phyloP scores from a whole-genome alignment of 2,329 filamentous ascomycete genomes.

The Periconia digitata region DNA sequence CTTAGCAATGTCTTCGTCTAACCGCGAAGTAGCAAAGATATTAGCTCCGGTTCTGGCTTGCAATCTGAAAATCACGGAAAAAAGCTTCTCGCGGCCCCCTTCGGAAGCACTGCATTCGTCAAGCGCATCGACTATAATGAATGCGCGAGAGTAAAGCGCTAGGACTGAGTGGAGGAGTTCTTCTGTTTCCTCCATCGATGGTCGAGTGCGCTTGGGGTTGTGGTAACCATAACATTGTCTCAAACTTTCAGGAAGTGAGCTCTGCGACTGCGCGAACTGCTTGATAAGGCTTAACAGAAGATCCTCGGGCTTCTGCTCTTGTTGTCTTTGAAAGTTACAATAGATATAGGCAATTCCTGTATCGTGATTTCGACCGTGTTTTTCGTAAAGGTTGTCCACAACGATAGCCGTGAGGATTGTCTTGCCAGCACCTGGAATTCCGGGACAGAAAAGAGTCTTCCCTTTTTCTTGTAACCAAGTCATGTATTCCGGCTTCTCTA shows the following conservation, averaged over 20 bases:
- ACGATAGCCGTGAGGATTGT: conserved; percentile 48
- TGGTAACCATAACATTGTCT: background rate
- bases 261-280: conserved; percentile 32
- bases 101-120: conserved; percentile 17
- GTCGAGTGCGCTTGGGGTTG: conserved; percentile 11
- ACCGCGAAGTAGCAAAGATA: conserved; percentile 17
- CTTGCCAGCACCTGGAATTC: conserved; percentile 53
- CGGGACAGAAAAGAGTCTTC: conserved; percentile 48
- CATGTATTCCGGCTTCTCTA: conserved; percentile 33
- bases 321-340: conserved; percentile 30
- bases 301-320: conserved; percentile 19
- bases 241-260: conserved; percentile 19
- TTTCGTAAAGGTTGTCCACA: conserved; percentile 43
- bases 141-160: conserved; percentile 16
- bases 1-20: conserved; percentile 11
- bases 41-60: conserved; percentile 11
- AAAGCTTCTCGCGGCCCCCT: conserved; percentile 8
- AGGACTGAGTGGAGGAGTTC: conserved; percentile 18
- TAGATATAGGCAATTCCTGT: conserved; percentile 36
- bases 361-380: conserved; percentile 5
- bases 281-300: conserved; percentile 35
- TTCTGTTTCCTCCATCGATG: conserved; percentile 21
- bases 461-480: conserved; percentile 2
- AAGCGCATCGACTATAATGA: conserved; percentile 12
- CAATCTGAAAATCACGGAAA: conserved; percentile 13